Conservation (phyloP, 2,329 filamentous ascomycete genomes). For the Lojkania enalia region DNA sequence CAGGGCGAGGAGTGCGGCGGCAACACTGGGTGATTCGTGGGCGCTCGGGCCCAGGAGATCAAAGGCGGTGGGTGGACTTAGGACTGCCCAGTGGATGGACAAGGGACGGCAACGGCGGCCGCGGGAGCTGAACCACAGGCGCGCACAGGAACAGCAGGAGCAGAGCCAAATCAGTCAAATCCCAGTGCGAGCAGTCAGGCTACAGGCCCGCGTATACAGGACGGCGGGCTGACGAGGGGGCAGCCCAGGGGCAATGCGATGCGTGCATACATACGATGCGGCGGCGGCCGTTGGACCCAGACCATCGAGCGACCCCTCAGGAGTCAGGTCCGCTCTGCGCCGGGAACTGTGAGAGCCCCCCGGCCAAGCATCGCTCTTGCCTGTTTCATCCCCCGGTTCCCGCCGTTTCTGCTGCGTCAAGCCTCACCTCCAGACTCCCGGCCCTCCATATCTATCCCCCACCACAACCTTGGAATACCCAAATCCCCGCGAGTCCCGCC, state of each 20-base stretch:
- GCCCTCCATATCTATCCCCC: background rate
- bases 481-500: slow-evolving; percentile 2
- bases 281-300: background rate
- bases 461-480: background rate
- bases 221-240: background rate
- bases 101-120: background rate
- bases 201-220: background rate
- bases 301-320: background rate
- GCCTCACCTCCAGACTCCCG: slow-evolving; percentile 8
- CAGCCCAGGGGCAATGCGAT: background rate
- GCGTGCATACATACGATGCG: slow-evolving; percentile 1
- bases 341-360: background rate
- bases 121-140: background rate
- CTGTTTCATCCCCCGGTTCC: slow-evolving; percentile 20
- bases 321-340: background rate
- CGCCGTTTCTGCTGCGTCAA: slow-evolving; percentile 10
- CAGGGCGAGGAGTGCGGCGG: slow-evolving; percentile 24
- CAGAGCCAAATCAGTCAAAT: no score
- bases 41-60: slow-evolving; percentile 7
- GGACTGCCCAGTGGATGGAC: background rate
- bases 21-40: background rate
- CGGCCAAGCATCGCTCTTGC: slow-evolving; percentile 18
- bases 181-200: background rate
- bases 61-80: background rate
- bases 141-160: background rate